Evolutionary conservation across 1,284 basidiomycete genomes (phyloP), one percentile per base, ranked within the genome.

Genomic region (Ceratorhiza oryzae-sativae): DNA sequence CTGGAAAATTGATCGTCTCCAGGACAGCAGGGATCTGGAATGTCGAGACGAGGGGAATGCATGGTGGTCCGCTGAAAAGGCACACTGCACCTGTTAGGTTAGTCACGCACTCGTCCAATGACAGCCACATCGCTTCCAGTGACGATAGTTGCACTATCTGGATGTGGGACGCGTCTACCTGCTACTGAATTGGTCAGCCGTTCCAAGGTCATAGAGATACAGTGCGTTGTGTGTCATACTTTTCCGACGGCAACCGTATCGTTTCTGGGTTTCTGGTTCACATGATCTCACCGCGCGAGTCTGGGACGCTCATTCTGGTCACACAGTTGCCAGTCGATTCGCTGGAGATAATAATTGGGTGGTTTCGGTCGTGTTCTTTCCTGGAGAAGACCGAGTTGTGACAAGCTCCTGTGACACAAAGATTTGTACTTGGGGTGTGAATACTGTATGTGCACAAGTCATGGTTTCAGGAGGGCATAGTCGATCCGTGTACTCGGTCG

Each of bases 211-310:
- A 58, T 34, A 58, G 8, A 4, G 10, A 32, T 36, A 13, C 27
- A 4, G 55, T 58, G 3, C 25, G 34, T 36, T 58, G 13, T 9
- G 12, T 36, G 15, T 30, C 55, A 15, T 58, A 34, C 55, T 58
- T 32, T 2, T 25, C 55, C 9, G 32, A 58, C 20, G 27, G 55
- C 9, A 3, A 30, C 5, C 55, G 55, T 8, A 15, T 58, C n/a
- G 55, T 58, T 34, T 58, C 55, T n/a, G n/a, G n/a, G n/a, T n/a
- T n/a, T n/a, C n/a, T 36, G 55, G 55, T 36, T 32, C 32, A 5
- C 9, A 32, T 36, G 55, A 58, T 36, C 8, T 10, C 30, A 58
- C 55, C 10, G 34, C 27, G 6, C 23, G 49, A 9, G 49, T 53
- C 5, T 53, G 59, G 59, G 59, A 61, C 20, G 34, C n/a, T 10